These are phyloP conservation scores for Cladosporium sphaerospermum DNA, from an alignment of 2,329 filamentous ascomycete species.

Conservation along the genomic window DNA sequence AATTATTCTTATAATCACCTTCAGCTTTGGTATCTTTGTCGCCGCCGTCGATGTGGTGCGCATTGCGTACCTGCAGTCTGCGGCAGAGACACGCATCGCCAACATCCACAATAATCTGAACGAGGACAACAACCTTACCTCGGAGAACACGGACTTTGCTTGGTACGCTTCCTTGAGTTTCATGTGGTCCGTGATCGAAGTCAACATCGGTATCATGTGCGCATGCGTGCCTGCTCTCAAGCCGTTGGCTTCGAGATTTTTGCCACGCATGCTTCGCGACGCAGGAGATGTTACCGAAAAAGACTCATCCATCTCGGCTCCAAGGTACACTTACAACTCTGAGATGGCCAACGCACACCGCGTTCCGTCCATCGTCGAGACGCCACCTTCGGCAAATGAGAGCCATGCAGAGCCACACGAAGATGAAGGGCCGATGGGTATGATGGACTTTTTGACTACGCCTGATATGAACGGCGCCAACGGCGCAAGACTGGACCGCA, in stretches of 20 bases:
- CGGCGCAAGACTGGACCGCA: conserved; percentile 28
- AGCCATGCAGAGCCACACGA: conserved; percentile 7
- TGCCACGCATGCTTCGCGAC: conserved; percentile 53
- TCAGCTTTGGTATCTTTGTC: conserved; percentile 80
- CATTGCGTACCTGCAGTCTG: conserved; percentile 82
- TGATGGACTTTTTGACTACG: conserved; percentile 50
- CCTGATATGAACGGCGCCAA: conserved; percentile 33
- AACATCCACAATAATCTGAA: conserved; percentile 30
- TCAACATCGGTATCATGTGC: conserved; percentile 83
- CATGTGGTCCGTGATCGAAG: conserved; percentile 92
- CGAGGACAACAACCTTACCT: conserved; percentile 20
- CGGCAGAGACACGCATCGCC: conserved; percentile 45
- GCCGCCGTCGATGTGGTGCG: conserved; percentile 81
- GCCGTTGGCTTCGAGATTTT: conserved; percentile 64
- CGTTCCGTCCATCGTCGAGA: conserved; percentile 20
- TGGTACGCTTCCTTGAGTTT: conserved; percentile 77
- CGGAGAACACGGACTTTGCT: conserved; percentile 44
- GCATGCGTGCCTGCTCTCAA: conserved; percentile 91
- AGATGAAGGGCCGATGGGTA: conserved; percentile 30
- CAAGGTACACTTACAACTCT: conserved; percentile 7
- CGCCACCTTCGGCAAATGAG: not conserved
- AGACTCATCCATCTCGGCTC: conserved; percentile 3
- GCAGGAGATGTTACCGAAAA: conserved; percentile 31
- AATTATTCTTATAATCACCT: conserved; percentile 77
- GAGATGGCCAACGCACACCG: conserved; percentile 22